Percentiles rank a stretch among this genome's conserved stretches.
These are phyloP conservation scores for Yamadazyma epiphylla DNA, from an alignment of 1,139 yeast genomes.

Conservation along the genomic window DNA sequence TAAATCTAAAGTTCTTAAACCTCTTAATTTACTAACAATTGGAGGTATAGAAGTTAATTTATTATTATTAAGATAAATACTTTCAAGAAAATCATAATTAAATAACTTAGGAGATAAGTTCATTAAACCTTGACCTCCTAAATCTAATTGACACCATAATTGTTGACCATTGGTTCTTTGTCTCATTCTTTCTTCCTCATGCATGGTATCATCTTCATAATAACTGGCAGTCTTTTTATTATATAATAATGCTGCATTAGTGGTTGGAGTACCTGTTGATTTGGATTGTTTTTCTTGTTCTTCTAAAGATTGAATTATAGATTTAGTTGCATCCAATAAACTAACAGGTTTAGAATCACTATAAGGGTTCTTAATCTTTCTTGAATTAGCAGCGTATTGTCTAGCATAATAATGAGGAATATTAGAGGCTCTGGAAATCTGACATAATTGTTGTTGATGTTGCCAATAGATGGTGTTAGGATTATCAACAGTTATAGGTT, in stretches of 20 bases:
- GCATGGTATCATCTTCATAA: slow-evolving; percentile 70
- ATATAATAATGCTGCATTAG: slow-evolving; percentile 47
- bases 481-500: slow-evolving; percentile 36
- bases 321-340: slow-evolving; percentile 55
- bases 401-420: slow-evolving; percentile 89
- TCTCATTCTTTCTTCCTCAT: slow-evolving; percentile 72
- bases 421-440: slow-evolving; percentile 68
- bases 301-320: slow-evolving; percentile 40
- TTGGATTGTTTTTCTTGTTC: slow-evolving; percentile 33
- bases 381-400: slow-evolving; percentile 80
- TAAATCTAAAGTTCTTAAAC: slow-evolving; percentile 79
- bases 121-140: slow-evolving; percentile 83
- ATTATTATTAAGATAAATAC: slow-evolving; percentile 84
- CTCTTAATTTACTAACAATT: slow-evolving; percentile 64
- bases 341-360: slow-evolving; percentile 41
- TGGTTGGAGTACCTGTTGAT: slow-evolving; percentile 25
- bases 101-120: slow-evolving; percentile 70
- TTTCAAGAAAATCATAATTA: slow-evolving; percentile 80
- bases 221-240: slow-evolving; percentile 57
- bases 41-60: slow-evolving; percentile 66
- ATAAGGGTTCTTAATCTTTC: slow-evolving; percentile 48
- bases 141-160: slow-evolving; percentile 91
- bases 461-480: slow-evolving; percentile 71
- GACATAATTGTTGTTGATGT: slow-evolving; percentile 79
- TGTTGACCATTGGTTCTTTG: slow-evolving; percentile 70